These are phyloP conservation scores for Tulasnella calospora DNA, from an alignment of 768 basidiomycete genomes.

Conservation along the genomic window DNA sequence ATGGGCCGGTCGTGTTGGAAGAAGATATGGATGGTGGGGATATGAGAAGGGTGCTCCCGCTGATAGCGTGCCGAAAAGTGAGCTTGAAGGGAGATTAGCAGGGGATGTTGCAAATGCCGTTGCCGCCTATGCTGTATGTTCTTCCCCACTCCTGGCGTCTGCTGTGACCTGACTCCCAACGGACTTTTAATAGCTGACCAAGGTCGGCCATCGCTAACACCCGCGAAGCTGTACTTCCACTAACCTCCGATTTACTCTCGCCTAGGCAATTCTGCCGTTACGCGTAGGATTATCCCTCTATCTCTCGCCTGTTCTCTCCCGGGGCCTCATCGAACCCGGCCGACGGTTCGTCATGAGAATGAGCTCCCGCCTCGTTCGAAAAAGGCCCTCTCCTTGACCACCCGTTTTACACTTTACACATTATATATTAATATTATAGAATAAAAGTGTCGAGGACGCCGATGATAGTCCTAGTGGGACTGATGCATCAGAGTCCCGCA, in stretches of 20 bases:
- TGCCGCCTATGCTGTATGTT: slow-evolving; percentile 70
- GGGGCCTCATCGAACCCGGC: slow-evolving; percentile 56
- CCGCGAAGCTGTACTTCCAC: background rate
- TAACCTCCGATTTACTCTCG: slow-evolving; percentile 8
- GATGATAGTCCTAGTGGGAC: background rate
- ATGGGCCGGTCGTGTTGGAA: slow-evolving; percentile 66
- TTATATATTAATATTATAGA: background rate
- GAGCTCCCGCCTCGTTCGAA: background rate
- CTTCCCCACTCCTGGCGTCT: slow-evolving; percentile 49
- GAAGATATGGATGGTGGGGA: slow-evolving; percentile 76
- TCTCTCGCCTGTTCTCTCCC: slow-evolving; percentile 66
- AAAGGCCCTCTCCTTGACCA: background rate
- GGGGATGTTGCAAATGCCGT: slow-evolving; percentile 79
- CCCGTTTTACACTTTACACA: background rate
- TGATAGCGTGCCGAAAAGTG: slow-evolving; percentile 30
- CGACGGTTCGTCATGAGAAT: background rate
- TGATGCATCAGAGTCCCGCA: background rate
- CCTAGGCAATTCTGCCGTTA: slow-evolving; percentile 67
- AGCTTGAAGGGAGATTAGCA: slow-evolving; percentile 44
- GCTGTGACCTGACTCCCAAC: background rate
- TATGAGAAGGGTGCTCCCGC: slow-evolving; percentile 49
- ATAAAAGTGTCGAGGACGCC: background rate
- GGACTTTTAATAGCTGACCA: slow-evolving; percentile 13
- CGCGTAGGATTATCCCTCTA: slow-evolving; percentile 70
- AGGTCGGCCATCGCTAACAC: background rate